phyloP scores from a whole-genome alignment of 2,329 filamentous ascomycete genomes.

The Neoascochyta sp. region DNA sequence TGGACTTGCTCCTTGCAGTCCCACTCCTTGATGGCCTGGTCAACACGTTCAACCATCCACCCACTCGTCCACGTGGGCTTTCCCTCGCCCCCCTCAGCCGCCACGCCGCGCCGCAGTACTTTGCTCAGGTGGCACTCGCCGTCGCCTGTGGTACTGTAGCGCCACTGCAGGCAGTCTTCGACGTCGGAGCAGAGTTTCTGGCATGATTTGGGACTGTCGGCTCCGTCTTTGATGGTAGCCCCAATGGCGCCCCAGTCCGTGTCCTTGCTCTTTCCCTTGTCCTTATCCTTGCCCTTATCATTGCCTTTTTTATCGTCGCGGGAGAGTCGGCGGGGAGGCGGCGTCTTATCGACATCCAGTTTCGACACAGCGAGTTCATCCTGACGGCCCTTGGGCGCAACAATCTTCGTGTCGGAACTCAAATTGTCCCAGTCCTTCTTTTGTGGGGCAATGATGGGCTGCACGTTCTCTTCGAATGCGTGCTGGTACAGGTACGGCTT shows the following conservation, averaged over 20 bases:
- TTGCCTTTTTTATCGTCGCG: conserved; percentile 7
- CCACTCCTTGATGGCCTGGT: conserved; percentile 18
- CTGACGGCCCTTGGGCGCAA: conserved; percentile 13
- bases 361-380: conserved; percentile 6
- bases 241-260: conserved; percentile 3
- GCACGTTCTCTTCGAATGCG: conserved; percentile 31
- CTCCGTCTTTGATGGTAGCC: conserved; percentile 17
- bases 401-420: conserved; percentile 15
- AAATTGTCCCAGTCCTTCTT: conserved; percentile 38
- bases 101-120: conserved; percentile 25
- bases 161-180: conserved; percentile 39
- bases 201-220: conserved; percentile 22
- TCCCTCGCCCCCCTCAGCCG: conserved; percentile 9
- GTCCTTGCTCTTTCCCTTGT: conserved; percentile 1
- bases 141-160: conserved; percentile 20
- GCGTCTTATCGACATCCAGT: conserved; percentile 2
- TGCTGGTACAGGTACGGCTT: conserved; percentile 33
- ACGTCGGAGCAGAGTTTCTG: conserved; percentile 23
- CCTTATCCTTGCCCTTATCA: conserved; percentile 1
- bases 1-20: conserved; percentile 24
- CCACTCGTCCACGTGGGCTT: conserved; percentile 32
- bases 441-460: conserved; percentile 24
- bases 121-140: conserved; percentile 35
- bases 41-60: conserved; percentile 35
- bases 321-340: conserved; percentile 1